A percentile compares a stretch with the other conserved stretches of the same genome.
Conservation (phyloP, 257 asterid species). For the Galeopsis tetrahit region DNA sequence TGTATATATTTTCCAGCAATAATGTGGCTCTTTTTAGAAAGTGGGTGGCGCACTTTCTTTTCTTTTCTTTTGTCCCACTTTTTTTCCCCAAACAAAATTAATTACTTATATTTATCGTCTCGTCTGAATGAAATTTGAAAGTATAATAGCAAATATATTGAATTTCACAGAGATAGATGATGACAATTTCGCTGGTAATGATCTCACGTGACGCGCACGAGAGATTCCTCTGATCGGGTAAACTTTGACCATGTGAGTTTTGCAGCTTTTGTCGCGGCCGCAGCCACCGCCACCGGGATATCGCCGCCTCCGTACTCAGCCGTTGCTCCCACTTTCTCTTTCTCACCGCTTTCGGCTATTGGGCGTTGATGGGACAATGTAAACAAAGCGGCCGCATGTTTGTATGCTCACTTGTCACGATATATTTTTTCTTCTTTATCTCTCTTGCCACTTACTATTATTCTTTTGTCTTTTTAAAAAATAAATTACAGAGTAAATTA, state of each 20-base stretch:
- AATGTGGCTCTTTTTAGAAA: constrained; percentile 37
- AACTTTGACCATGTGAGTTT: constrained; percentile 43
- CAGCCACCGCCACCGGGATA: constrained; percentile 29
- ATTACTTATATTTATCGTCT: not conserved
- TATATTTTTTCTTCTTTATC: no score
- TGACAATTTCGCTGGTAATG: not conserved
- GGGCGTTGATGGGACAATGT: not conserved
- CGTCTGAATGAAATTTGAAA: not conserved
- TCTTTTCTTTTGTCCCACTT: constrained; percentile 31
- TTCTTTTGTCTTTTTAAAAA: no score
- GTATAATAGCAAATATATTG: not conserved
- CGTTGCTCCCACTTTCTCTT: constrained; percentile 24
- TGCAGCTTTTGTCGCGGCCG: constrained; percentile 60
- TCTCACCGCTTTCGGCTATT: constrained; percentile 37
- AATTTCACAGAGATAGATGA: not conserved
- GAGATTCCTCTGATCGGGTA: constrained; percentile 45
- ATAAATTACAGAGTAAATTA: no score
- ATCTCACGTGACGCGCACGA: constrained; percentile 49
- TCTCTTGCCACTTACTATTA: no score
- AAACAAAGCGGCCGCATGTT: not conserved
- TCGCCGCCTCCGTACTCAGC: constrained; percentile 33
- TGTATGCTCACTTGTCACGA: not conserved
- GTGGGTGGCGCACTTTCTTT: constrained; percentile 46
- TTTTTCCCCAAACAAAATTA: constrained; percentile 27
- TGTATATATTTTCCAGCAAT: constrained; percentile 27